Evolutionary conservation across 2,329 filamentous ascomycete genomes (phyloP).

Genomic region (Immersiporthe knoxdaviesiana): DNA sequence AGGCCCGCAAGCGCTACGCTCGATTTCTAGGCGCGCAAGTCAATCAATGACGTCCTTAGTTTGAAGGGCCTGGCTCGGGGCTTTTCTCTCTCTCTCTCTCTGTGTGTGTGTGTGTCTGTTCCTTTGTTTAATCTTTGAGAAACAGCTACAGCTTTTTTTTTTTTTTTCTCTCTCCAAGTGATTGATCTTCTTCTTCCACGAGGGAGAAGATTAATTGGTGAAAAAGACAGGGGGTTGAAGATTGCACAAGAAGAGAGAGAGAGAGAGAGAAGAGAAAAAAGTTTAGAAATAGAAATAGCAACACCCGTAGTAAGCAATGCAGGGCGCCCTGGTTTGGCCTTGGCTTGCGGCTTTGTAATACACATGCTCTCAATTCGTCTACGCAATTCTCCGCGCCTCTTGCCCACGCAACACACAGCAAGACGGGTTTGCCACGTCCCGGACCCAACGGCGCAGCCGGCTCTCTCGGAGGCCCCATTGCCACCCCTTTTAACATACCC

Average conservation of each 20-base stretch:
- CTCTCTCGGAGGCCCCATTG: neutral
- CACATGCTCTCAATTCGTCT: constrained; percentile 6
- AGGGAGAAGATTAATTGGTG: neutral
- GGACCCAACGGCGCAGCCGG: neutral
- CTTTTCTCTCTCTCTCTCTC: neutral
- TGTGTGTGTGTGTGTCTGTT: too few relatives aligned
- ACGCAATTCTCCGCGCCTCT: neutral
- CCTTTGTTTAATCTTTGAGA: neutral
- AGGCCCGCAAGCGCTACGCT: neutral
- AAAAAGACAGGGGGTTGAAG: neutral
- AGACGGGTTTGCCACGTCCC: neutral
- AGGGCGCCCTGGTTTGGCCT: too few relatives aligned
- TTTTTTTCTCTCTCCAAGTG: neutral
- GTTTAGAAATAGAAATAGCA: neutral
- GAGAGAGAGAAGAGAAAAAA: neutral
- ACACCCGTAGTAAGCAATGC: too few relatives aligned
- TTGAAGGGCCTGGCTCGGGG: neutral
- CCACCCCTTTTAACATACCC: too few relatives aligned
- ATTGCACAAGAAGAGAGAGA: neutral
- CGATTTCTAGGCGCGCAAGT: neutral
- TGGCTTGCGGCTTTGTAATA: constrained; percentile 3
- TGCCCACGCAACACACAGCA: neutral
- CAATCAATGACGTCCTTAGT: constrained; percentile 12
- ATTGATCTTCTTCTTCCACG: neutral
- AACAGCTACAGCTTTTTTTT: neutral